Base-by-base conservation (phyloP, 2,329 filamentous ascomycete species). In the Calycina herbarum region DNA sequence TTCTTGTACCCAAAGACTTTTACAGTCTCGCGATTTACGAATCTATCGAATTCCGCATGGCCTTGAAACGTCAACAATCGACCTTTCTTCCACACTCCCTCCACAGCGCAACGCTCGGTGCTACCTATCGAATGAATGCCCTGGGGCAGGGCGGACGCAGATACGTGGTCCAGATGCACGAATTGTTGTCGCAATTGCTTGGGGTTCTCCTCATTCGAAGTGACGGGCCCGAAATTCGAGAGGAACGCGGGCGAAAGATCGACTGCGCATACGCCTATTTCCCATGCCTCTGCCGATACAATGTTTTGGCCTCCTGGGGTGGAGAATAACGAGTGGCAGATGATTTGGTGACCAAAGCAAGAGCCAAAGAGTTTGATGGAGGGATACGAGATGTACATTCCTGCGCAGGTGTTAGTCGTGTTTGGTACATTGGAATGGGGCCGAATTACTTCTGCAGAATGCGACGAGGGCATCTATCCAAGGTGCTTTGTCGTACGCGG, bases 291-390 rank as follows among this genome's bases (percentile, higher is more conserved):
- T 61, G 35, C 17, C 2, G 42, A 57, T 2, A 71, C 66, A 15
- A 70, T 65, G 4, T 62, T 63, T 17, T 35, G 10, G 15, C 40
- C 20, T 13, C 29, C 31, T 15, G 69, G 61, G 2, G 56, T 54
- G 8, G 72, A 68, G 17, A 81, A 72, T 17, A 82, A 62, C 3
- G 77, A 75, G 61, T 78, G 75, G 64, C 76, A 78, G 4, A 81
- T 66, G 5, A 81, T 66, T 63, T 81, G 79, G 60, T 81, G 79
- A 1, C 79, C 79, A 58, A 81, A 81, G 64, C 79, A 82, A 31
- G 77, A 79, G 0, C 79, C 79, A 62, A 81, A 80, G 5, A 81
- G 75, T 63, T 76, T 79, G 57, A 81, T 67, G 0, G 63, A 65
- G 0, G 73, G 65, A 63, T 70, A 64, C 1, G 68, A 64, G 1